Evolutionary conservation across 805 yeast genomes (phyloP), one percentile per base, ranked within the genome.

Genomic region (Clavispora phyllophila): DNA sequence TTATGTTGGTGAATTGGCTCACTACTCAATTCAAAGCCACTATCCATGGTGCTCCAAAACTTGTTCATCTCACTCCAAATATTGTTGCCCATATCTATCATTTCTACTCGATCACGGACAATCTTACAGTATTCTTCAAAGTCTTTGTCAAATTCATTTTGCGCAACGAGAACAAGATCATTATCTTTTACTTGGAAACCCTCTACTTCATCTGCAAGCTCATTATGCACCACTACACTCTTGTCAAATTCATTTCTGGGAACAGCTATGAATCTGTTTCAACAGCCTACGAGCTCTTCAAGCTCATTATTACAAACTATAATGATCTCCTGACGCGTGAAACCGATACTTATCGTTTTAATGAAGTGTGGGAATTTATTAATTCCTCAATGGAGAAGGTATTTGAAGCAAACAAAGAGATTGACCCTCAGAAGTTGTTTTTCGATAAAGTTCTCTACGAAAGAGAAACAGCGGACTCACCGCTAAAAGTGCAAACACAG

Each of bases 1-100:
- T 70, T 40, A 61, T 74, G 45, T 54, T 72, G 5, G 66, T 73
- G 3, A 77, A 75, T 49, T 74, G 79, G 78, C 56, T 73, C 35
- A 66, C 79, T 4, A 64, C 64, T 19, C 66, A 63, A 32, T 55
- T 75, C 15, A 73, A 75, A 45, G 44, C 57, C 0, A 58, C 60
- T 1, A 59, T 66, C 1, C 56, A 60, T 2, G 57, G 57, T 13
- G 64, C 72, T 0, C 63, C 70, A 0, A 64, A 56, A 42, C 53
- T 68, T 32, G 56, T 70, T 1, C 73, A 68, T 42, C 53, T 70
- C 2, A 59, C 61, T 1, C 63, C 70, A 2, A 38, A 45, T 1
- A 57, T 57, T 10, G 49, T 70, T 8, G 48, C 66, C 5, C 50
- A 53, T n/a, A 50, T 69, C 17, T 69, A 67, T 45, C 40, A 54